Conservation (phyloP, 768 basidiomycete genomes). For the Lactifluus echinatus region DNA sequence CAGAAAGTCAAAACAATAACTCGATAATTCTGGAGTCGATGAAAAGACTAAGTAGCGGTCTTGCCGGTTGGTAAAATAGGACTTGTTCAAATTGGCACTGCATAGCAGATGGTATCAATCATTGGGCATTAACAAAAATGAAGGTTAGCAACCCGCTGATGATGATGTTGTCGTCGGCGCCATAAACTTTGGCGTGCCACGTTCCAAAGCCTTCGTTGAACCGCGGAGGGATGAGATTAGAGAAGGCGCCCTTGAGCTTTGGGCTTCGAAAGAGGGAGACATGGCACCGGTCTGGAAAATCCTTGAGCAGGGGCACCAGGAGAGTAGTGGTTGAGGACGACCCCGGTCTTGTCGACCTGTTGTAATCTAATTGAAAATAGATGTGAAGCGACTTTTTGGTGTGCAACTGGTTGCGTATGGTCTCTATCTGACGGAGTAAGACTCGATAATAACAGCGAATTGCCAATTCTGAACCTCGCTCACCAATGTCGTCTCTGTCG, state of each 20-base stretch:
- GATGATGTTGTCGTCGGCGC: constrained; percentile 85
- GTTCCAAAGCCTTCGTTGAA: constrained; percentile 99
- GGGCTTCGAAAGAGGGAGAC: constrained; percentile 86
- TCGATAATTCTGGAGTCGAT: constrained; percentile 51
- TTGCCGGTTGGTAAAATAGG: constrained; percentile 92
- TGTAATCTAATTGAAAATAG: constrained; percentile 70
- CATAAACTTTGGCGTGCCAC: constrained; percentile 97
- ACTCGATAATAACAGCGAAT: neutral
- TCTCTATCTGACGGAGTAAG: constrained; percentile 46
- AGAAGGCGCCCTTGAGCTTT: constrained; percentile 63
- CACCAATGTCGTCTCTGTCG: constrained; percentile 71
- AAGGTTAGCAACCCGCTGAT: constrained; percentile 75
- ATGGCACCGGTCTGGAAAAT: constrained; percentile 64
- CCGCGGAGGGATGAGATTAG: constrained; percentile 74
- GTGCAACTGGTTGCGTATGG: constrained; percentile 52
- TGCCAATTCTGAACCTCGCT: constrained; percentile 25
- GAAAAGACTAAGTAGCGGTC: constrained; percentile 85
- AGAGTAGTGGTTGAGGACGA: constrained; percentile 55
- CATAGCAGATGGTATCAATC: neutral
- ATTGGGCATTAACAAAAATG: neutral
- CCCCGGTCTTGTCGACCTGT: constrained; percentile 70
- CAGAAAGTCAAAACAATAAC: constrained; percentile 80
- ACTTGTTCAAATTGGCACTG: constrained; percentile 87
- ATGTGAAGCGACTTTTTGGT: constrained; percentile 55
- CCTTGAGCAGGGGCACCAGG: constrained; percentile 64